A percentile compares a stretch with the other conserved stretches of the same genome.
Evolutionary conservation across 2,329 filamentous ascomycete species (phyloP).

Genomic region (Diplodia intermedia): DNA sequence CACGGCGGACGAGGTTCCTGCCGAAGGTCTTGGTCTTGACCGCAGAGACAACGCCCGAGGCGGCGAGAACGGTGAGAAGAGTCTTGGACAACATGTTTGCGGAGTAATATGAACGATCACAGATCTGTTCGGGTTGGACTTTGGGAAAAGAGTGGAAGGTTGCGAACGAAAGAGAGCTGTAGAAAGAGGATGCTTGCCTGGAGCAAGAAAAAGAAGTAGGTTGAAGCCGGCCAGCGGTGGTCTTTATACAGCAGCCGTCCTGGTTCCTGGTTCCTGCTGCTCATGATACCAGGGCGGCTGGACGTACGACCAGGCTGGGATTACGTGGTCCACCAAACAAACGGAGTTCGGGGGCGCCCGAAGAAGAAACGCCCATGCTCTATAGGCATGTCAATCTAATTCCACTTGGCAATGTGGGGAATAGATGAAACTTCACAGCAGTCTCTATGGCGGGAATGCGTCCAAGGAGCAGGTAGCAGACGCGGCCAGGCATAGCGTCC

Average conservation of each 20-base stretch:
- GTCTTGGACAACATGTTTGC: slow-evolving; percentile 30
- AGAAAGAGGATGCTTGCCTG: slow-evolving; percentile 24
- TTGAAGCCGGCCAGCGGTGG: not conserved
- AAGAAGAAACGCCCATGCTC: slow-evolving; percentile 21
- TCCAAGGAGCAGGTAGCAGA: not conserved
- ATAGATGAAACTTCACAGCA: slow-evolving; percentile 27
- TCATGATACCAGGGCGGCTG: slow-evolving; percentile 25
- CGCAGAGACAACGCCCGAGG: slow-evolving; percentile 26
- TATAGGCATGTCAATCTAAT: slow-evolving; percentile 19
- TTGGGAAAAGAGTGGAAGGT: slow-evolving; percentile 25
- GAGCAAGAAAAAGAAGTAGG: not conserved
- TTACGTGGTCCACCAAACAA: slow-evolving; percentile 27
- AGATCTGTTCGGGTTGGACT: slow-evolving; percentile 25
- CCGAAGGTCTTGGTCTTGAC: slow-evolving; percentile 16
- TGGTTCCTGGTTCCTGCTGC: not conserved
- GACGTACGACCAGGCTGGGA: not conserved
- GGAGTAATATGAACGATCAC: slow-evolving; percentile 30
- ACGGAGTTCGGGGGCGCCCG: not conserved
- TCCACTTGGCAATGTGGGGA: slow-evolving; percentile 28
- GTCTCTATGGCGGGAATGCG: not conserved
- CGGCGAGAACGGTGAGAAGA: slow-evolving; percentile 28
- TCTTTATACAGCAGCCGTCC: slow-evolving; percentile 18
- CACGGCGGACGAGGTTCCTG: slow-evolving; percentile 32
- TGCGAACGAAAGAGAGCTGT: slow-evolving; percentile 25
- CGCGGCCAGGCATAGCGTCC: slow-evolving; percentile 5